phyloP scores from a whole-genome alignment of 176 grass and related monocot genomes.

The Oryza brachyantha region DNA sequence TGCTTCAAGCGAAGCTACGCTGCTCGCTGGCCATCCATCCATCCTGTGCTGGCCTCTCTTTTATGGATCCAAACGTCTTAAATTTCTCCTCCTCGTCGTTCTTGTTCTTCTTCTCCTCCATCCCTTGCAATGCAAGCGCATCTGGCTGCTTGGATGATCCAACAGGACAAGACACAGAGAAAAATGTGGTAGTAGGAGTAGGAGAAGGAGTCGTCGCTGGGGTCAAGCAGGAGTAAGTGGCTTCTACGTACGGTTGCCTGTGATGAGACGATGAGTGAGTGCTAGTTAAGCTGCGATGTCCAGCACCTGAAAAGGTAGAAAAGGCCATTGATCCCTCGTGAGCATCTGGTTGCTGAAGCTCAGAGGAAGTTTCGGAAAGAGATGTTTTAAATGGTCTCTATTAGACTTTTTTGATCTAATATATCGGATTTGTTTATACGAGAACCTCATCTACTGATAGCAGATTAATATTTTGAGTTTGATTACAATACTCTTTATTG shows the following conservation, averaged over 20 bases:
- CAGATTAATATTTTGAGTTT: too few species aligned
- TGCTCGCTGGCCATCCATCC: not conserved
- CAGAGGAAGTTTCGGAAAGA: too few species aligned
- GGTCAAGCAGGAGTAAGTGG: conserved; percentile 5
- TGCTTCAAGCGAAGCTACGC: conserved; percentile 25
- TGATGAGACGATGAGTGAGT: too few species aligned
- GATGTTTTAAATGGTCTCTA: too few species aligned
- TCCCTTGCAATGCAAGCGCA: conserved; percentile 4
- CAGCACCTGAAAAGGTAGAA: not conserved
- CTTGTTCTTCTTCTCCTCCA: not conserved
- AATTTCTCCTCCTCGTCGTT: too few species aligned
- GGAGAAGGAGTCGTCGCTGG: not conserved
- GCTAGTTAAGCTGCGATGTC: conserved; percentile 1
- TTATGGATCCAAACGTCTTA: conserved; percentile 13
- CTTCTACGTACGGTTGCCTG: conserved; percentile 31
- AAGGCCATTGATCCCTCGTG: not conserved
- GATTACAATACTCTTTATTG: too few species aligned
- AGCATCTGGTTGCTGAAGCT: not conserved
- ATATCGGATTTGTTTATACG: too few species aligned
- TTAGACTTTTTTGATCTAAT: too few species aligned
- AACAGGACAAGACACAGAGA: not conserved
- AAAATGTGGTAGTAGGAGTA: not conserved
- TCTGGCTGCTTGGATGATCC: not conserved
- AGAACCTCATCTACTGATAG: too few species aligned
- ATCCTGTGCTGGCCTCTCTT: not conserved